A percentile compares a stretch with the other conserved stretches of the same genome.
phyloP scores from a whole-genome alignment of 768 basidiomycete species.

The Boletus pseudopeckii region DNA sequence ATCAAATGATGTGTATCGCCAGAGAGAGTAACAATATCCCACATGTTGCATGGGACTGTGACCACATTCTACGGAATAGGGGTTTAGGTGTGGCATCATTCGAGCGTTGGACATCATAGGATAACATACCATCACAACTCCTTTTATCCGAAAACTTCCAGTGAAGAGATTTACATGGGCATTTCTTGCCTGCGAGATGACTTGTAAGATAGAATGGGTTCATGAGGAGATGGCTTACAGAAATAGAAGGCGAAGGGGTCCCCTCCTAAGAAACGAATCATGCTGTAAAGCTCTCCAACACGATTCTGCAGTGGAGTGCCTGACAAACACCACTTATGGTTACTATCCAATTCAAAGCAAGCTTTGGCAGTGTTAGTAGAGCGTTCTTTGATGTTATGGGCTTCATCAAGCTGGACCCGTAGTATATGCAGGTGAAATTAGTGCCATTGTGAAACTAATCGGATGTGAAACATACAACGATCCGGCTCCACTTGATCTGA shows the following conservation, averaged over 20 bases:
- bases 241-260: conserved; percentile 92
- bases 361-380: conserved; percentile 94
- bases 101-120: not conserved
- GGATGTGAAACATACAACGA: conserved; percentile 50
- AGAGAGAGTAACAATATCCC: conserved; percentile 21
- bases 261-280: conserved; percentile 88
- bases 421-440: not conserved
- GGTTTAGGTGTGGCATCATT: not conserved
- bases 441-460: not conserved
- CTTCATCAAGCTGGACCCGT: conserved; percentile 77
- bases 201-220: not conserved
- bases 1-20: conserved; percentile 3
- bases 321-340: conserved; percentile 91
- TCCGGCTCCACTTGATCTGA: conserved; percentile 77
- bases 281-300: conserved; percentile 97
- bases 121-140: conserved; percentile 72
- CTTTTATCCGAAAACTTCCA: conserved; percentile 88
- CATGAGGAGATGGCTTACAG: conserved; percentile 46
- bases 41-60: conserved; percentile 85
- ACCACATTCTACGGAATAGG: conserved; percentile 57
- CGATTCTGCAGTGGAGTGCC: conserved; percentile 97
- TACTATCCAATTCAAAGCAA: conserved; percentile 82
- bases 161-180: conserved; percentile 91
- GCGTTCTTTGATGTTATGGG: conserved; percentile 97
- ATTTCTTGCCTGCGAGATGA: conserved; percentile 64